Conservation (phyloP, 2,329 filamentous ascomycete species). For the Paecilomyces fulvus region DNA sequence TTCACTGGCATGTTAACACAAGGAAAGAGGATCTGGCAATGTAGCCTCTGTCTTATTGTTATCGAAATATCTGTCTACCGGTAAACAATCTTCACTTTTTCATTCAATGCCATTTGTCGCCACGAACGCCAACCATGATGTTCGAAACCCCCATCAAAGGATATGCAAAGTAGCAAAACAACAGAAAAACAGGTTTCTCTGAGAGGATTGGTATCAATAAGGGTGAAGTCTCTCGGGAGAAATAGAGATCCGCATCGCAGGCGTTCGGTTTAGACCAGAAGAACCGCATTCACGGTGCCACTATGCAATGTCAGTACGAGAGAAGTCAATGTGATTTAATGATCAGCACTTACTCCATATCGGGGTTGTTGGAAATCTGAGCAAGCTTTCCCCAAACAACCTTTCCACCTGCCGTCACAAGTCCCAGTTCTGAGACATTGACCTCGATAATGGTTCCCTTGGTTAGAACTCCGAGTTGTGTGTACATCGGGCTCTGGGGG, state of each 20-base stretch:
- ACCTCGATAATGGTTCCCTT: slow-evolving; percentile 83
- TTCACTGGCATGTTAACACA: neutral
- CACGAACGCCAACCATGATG: neutral
- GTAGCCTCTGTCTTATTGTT: neutral
- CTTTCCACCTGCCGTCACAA: slow-evolving; percentile 86
- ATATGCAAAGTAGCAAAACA: neutral
- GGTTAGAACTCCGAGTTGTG: slow-evolving; percentile 80
- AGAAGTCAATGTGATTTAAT: neutral
- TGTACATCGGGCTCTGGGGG: slow-evolving; percentile 83
- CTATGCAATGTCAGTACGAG: neutral
- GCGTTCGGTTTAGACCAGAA: neutral
- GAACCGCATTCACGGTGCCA: neutral
- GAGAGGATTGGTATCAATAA: neutral
- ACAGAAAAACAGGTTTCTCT: neutral
- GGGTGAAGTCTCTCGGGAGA: neutral
- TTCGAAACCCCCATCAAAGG: neutral
- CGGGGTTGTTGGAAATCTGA: slow-evolving; percentile 50
- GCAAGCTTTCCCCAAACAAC: slow-evolving; percentile 87
- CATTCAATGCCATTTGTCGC: neutral
- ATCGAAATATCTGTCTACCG: neutral
- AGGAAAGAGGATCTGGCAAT: neutral
- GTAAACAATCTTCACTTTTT: neutral
- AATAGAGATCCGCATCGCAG: neutral
- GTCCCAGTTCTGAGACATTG: slow-evolving; percentile 82
- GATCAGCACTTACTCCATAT: slow-evolving; percentile 41